Conservation (phyloP, 768 basidiomycete species). For the Phylloporus sp. region DNA sequence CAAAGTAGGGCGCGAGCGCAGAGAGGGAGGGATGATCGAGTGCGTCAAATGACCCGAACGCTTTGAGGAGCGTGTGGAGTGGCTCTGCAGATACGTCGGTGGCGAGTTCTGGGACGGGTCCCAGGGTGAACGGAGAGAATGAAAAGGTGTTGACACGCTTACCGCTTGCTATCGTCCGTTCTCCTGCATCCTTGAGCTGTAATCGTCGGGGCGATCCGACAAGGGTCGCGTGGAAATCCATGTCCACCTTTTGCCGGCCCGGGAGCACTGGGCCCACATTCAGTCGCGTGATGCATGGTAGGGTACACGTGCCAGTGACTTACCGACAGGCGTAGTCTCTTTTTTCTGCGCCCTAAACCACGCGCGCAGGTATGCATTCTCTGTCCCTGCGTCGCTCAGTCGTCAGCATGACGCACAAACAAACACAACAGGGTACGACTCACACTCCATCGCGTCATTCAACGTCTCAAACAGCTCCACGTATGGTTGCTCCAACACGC, state of each 20-base stretch:
- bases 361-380: conserved; percentile 84
- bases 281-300: background rate
- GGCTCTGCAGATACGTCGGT: conserved; percentile 51
- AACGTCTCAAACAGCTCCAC: conserved; percentile 80
- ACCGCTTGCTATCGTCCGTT: conserved; percentile 64
- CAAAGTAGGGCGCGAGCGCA: conserved; percentile 67
- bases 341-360: conserved; percentile 68
- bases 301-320: conserved; percentile 25
- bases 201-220: conserved; percentile 61
- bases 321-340: conserved; percentile 43
- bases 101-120: conserved; percentile 17
- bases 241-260: conserved; percentile 49
- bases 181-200: conserved; percentile 68
- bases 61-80: conserved; percentile 66
- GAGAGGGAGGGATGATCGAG: conserved; percentile 53
- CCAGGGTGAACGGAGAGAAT: background rate
- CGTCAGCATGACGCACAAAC: conserved; percentile 4
- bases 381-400: conserved; percentile 58
- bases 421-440: conserved; percentile 28
- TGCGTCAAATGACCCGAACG: conserved; percentile 70
- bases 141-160: conserved; percentile 11
- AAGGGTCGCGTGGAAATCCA: conserved; percentile 38
- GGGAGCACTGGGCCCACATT: conserved; percentile 41
- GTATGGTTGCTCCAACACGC: conserved; percentile 66
- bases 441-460: conserved; percentile 92